A percentile compares a stretch with the other conserved stretches of the same genome.
Conservation (phyloP, 2,329 filamentous ascomycete species). For the Sphaerostilbella broomeana region DNA sequence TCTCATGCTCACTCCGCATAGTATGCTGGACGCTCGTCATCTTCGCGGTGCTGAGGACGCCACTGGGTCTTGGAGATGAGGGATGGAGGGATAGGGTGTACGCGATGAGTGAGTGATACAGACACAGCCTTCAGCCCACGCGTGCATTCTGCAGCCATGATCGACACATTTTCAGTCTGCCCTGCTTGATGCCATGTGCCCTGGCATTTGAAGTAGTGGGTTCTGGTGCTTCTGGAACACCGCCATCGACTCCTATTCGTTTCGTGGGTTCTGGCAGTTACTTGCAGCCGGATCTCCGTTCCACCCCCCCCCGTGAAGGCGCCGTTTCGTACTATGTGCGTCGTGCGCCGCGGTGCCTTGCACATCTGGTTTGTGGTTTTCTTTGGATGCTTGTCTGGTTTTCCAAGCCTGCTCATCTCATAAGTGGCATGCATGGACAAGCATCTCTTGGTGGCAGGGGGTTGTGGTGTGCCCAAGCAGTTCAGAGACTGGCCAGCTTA, state of each 20-base stretch:
- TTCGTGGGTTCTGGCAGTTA: slow-evolving; percentile 3
- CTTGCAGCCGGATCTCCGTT: slow-evolving; percentile 9
- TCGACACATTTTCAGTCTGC: slow-evolving; percentile 4
- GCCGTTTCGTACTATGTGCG: slow-evolving; percentile 1
- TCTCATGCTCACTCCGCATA: slow-evolving; percentile 2
- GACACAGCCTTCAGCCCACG: not conserved
- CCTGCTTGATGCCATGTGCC: slow-evolving; percentile 6
- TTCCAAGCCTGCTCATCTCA: too few relatives aligned
- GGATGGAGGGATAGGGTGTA: too few relatives aligned
- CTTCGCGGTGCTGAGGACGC: too few relatives aligned
- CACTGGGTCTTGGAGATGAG: too few relatives aligned
- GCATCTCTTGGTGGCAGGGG: slow-evolving; percentile 1
- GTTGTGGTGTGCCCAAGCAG: slow-evolving; percentile 10
- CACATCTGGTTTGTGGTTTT: too few relatives aligned
- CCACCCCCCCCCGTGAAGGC: not conserved
- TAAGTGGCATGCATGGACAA: too few relatives aligned
- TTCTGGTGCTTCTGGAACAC: slow-evolving; percentile 9
- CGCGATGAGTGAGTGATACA: not conserved
- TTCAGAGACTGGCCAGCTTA: slow-evolving; percentile 8
- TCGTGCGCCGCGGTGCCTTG: slow-evolving; percentile 7
- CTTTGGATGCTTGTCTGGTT: too few relatives aligned
- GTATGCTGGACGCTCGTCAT: too few relatives aligned
- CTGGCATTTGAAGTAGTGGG: not conserved
- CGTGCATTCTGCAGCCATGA: not conserved
- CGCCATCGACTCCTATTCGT: slow-evolving; percentile 2